These are phyloP conservation scores for Gnomoniopsis sp. DNA, from an alignment of 2,329 filamentous ascomycete species.

Conservation along the genomic window DNA sequence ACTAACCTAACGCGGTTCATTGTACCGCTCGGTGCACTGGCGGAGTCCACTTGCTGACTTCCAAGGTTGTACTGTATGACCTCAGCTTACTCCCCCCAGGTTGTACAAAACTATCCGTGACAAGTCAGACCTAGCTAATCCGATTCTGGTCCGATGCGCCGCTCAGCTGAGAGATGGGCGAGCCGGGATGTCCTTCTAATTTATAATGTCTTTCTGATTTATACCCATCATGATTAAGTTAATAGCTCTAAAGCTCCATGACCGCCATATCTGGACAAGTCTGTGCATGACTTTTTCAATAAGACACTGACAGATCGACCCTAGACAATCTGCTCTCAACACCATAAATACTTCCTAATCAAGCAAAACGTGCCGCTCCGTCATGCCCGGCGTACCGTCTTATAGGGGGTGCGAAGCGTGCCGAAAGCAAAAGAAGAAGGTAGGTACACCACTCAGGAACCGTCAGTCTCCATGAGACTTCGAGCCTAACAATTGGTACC, in stretches of 20 bases:
- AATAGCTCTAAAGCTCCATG: too few species aligned
- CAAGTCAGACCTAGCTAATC: not conserved
- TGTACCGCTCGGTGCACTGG: not conserved
- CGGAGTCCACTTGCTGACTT: not conserved
- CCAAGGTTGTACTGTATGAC: too few species aligned
- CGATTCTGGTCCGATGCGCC: constrained; percentile 19
- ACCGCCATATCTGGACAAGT: too few species aligned
- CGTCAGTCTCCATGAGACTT: not conserved
- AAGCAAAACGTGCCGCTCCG: not conserved
- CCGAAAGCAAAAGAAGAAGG: constrained; percentile 21
- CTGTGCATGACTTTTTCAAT: too few species aligned
- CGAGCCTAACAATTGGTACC: not conserved
- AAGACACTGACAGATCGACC: too few species aligned
- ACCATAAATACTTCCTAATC: not conserved
- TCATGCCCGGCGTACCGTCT: constrained; percentile 6
- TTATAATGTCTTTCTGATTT: not conserved
- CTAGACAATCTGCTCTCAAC: not conserved
- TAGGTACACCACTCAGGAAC: not conserved
- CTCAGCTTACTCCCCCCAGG: not conserved
- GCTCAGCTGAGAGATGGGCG: not conserved
- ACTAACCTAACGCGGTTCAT: not conserved
- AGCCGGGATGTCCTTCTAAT: not conserved
- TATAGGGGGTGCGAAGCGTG: constrained; percentile 20
- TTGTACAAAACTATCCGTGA: not conserved
- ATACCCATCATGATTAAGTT: too few species aligned